These are phyloP conservation scores for Colletotrichum sojae DNA, from an alignment of 2,329 filamentous ascomycete species.

Conservation along the genomic window DNA sequence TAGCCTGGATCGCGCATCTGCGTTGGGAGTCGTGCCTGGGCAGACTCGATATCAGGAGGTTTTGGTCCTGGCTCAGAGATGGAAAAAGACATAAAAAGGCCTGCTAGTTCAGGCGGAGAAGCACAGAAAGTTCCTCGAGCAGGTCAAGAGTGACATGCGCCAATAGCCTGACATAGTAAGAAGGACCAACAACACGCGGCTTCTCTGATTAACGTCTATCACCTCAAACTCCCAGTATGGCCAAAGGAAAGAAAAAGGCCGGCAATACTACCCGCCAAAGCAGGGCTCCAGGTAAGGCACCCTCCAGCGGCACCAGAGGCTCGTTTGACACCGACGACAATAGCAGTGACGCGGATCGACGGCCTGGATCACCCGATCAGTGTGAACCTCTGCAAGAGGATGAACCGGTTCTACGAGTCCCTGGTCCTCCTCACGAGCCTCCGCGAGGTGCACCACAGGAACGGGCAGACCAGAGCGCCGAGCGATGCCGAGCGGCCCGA, in stretches of 20 bases:
- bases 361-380: constrained; percentile 17
- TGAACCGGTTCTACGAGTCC: constrained; percentile 48
- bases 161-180: too few relatives aligned
- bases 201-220: neutral
- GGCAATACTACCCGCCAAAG: neutral
- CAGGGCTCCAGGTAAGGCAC: neutral
- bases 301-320: too few relatives aligned
- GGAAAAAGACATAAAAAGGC: too few relatives aligned
- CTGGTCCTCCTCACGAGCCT: constrained; percentile 47
- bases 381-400: constrained; percentile 15
- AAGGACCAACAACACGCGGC: too few relatives aligned
- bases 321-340: neutral
- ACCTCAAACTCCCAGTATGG: neutral
- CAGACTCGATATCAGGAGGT: neutral
- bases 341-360: neutral
- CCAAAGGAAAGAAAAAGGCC: neutral
- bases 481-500: constrained; percentile 31
- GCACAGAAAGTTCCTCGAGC: too few relatives aligned
- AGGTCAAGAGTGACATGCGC: too few relatives aligned
- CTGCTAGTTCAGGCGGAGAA: too few relatives aligned
- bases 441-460: constrained; percentile 33
- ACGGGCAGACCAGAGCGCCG: neutral
- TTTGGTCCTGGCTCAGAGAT: too few relatives aligned
- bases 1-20: neutral
- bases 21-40: too few relatives aligned